Evolutionary conservation across 192 early-diverging fungal genomes (phyloP).

Genomic region (Entophlyctis helioformis): DNA sequence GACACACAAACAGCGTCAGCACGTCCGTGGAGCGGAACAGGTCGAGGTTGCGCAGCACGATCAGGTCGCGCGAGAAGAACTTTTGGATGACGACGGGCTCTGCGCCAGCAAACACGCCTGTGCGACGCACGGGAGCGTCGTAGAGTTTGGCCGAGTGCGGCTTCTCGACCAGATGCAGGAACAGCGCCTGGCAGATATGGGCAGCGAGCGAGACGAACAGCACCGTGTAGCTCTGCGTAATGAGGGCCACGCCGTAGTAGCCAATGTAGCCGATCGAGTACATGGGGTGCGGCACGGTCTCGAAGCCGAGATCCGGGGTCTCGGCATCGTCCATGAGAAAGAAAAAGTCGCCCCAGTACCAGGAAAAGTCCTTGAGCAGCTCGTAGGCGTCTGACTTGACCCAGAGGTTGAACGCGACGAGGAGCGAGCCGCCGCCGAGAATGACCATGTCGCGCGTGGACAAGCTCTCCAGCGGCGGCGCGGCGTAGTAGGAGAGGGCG

Average conservation of each 20-base stretch:
- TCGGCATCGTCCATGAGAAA: conserved; percentile 78
- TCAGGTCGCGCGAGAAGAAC: conserved; percentile 76
- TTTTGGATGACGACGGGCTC: conserved; percentile 38
- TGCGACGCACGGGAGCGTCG: background rate
- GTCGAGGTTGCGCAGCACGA: conserved; percentile 87
- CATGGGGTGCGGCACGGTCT: conserved; percentile 98
- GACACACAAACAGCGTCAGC: conserved; percentile 59
- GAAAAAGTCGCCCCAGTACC: conserved; percentile 99
- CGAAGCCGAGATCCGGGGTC: conserved; percentile 81
- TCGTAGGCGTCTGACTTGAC: conserved; percentile 92
- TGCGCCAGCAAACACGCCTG: background rate
- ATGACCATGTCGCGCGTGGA: conserved; percentile 37
- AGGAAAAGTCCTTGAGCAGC: conserved; percentile 93
- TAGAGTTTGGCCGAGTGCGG: conserved; percentile 73
- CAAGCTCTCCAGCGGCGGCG: conserved; percentile 54
- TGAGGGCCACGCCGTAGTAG: conserved; percentile 88
- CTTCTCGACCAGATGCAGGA: conserved; percentile 84
- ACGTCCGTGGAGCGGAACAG: conserved; percentile 74
- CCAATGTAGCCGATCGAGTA: conserved; percentile 96
- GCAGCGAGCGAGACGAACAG: conserved; percentile 80
- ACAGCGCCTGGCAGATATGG: conserved; percentile 79
- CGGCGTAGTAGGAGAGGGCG: conserved; percentile 66
- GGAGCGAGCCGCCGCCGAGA: conserved; percentile 66
- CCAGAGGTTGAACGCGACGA: conserved; percentile 89
- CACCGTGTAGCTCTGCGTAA: conserved; percentile 83